Conservation (phyloP, 768 basidiomycete genomes). For the Boletus pseudopeckii region DNA sequence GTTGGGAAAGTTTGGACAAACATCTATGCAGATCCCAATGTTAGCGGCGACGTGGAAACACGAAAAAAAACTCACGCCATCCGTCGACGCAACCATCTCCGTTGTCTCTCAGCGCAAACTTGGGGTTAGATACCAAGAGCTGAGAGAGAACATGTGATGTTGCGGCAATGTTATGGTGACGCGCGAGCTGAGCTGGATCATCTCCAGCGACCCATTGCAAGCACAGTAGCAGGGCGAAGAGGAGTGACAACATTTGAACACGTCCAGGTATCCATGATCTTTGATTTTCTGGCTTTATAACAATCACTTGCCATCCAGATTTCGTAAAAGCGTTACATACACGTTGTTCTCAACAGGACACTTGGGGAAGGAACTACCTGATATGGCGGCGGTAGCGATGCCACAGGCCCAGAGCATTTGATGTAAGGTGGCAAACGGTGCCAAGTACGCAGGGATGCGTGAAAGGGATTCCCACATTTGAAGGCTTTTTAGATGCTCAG, state of each 20-base stretch:
- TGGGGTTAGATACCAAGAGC: conserved; percentile 10
- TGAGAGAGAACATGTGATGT: background rate
- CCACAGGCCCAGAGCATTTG: background rate
- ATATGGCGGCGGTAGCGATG: background rate
- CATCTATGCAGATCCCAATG: conserved; percentile 3
- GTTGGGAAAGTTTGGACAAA: conserved; percentile 18
- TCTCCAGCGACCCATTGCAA: conserved; percentile 9
- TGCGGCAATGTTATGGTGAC: conserved; percentile 5
- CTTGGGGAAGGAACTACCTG: background rate
- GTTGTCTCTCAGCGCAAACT: conserved; percentile 5
- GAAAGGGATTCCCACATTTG: background rate
- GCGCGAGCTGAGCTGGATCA: background rate
- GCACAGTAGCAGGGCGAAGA: conserved; percentile 12
- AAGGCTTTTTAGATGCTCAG: no score
- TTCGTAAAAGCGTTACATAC: background rate
- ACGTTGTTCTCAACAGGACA: background rate
- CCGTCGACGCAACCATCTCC: conserved; percentile 8
- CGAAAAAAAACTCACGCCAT: conserved; percentile 9
- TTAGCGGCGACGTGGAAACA: background rate
- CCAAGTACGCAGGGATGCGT: background rate
- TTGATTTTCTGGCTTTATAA: background rate
- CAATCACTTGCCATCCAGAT: background rate
- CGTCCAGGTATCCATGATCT: background rate
- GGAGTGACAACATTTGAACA: conserved; percentile 7
- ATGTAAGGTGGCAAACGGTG: no score